phyloP scores from a whole-genome alignment of 768 basidiomycete genomes.

The Lanmaoa pseudosensibilis region DNA sequence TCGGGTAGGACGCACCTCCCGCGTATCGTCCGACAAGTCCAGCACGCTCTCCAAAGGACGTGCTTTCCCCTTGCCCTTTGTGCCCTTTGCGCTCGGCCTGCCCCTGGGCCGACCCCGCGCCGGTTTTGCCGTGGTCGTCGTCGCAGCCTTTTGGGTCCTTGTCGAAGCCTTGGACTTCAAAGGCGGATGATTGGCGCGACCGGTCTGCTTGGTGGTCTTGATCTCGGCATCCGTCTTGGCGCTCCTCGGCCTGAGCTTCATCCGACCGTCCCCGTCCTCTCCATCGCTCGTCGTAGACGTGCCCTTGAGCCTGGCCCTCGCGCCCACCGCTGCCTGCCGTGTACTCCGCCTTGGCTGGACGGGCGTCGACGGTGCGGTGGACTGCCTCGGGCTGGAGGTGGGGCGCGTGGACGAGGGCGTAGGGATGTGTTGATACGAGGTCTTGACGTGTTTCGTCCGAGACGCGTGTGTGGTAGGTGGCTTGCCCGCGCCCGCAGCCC shows the following conservation, averaged over 20 bases:
- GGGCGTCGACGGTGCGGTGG: conserved; percentile 19
- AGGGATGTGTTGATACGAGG: conserved; percentile 23
- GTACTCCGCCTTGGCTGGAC: conserved; percentile 26
- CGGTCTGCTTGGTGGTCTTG: conserved; percentile 4
- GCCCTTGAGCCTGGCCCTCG: conserved; percentile 10
- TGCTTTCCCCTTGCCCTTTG: conserved; percentile 30
- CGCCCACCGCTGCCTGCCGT: conserved; percentile 25
- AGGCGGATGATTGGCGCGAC: conserved; percentile 11
- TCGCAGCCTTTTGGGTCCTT: conserved; percentile 6
- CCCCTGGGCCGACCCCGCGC: conserved; percentile 24
- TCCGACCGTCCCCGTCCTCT: conserved; percentile 11
- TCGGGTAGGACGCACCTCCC: conserved; percentile 22
- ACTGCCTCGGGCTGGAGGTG: conserved; percentile 3
- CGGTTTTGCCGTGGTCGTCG: conserved; percentile 1
- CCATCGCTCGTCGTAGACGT: conserved; percentile 2
- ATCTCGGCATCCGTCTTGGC: conserved; percentile 5
- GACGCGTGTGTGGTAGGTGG: background rate
- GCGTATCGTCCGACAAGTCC: conserved; percentile 33
- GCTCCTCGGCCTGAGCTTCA: conserved; percentile 21
- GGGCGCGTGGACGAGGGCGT: conserved; percentile 26
- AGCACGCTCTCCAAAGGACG: conserved; percentile 25
- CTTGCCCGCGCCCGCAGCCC: conserved; percentile 3
- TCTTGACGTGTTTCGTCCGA: conserved; percentile 18
- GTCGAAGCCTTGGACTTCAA: conserved; percentile 12
- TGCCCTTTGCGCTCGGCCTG: conserved; percentile 10